Evolutionary conservation across 805 yeast species (phyloP).

Genomic region (Nakazawaea wickerhamii): DNA sequence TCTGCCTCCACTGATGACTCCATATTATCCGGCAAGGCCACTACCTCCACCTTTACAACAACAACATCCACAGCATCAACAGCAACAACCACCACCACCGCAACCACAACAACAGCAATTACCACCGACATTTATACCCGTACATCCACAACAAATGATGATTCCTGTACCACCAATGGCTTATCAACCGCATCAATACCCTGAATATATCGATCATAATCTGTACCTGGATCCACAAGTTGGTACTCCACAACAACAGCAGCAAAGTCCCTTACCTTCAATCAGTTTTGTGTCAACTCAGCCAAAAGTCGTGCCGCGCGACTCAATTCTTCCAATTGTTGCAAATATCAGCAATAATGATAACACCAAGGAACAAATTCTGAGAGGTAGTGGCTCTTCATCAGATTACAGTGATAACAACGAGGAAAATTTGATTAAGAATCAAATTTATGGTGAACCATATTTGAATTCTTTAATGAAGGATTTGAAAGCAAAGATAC

Average conservation of each 20-base stretch:
- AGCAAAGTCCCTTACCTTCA: not conserved
- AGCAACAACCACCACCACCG: not conserved
- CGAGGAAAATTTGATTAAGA: not conserved
- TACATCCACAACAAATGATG: not conserved
- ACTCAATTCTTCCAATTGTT: not conserved
- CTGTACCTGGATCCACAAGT: not conserved
- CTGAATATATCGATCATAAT: not conserved
- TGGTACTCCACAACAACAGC: not conserved
- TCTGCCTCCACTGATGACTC: too few relatives aligned
- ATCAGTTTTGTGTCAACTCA: not conserved
- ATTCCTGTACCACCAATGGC: not conserved
- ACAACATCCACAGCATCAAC: not conserved
- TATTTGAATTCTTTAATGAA: conserved; percentile 11
- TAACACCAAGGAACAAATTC: not conserved
- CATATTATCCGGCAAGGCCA: too few relatives aligned
- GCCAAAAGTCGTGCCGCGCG: conserved; percentile 1
- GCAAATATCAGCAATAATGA: not conserved
- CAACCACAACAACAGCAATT: conserved; percentile 1
- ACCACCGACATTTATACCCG: not conserved
- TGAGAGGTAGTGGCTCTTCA: not conserved
- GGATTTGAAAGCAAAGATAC: not conserved
- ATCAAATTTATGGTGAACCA: not conserved
- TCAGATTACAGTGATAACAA: conserved; percentile 3
- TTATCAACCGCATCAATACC: not conserved
- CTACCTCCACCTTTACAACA: too few relatives aligned